phyloP scores from a whole-genome alignment of 2,329 filamentous ascomycete species.

The Microthyrium microscopicum region DNA sequence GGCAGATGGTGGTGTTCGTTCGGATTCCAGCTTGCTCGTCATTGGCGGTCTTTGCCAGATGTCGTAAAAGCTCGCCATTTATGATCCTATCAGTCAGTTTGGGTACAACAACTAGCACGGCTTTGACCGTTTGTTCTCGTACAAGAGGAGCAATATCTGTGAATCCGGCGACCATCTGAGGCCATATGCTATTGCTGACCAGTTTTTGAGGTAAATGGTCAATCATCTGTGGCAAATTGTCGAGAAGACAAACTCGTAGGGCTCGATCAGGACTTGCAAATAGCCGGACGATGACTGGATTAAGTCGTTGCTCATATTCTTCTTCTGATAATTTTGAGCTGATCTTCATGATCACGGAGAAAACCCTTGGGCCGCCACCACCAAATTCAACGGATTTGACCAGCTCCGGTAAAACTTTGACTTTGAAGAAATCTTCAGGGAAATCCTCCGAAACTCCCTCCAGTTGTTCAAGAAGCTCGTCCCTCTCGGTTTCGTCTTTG shows the following conservation, averaged over 20 bases:
- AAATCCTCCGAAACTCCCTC: slow-evolving; percentile 84
- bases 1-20: slow-evolving; percentile 93
- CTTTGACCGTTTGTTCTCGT: slow-evolving; percentile 89
- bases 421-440: slow-evolving; percentile 93
- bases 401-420: slow-evolving; percentile 87
- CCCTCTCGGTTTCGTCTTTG: slow-evolving; percentile 69
- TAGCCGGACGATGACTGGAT: slow-evolving; percentile 69
- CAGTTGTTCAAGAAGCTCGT: slow-evolving; percentile 68
- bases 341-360: slow-evolving; percentile 80
- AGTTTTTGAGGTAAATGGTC: slow-evolving; percentile 74
- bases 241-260: slow-evolving; percentile 76
- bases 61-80: slow-evolving; percentile 80
- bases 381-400: slow-evolving; percentile 99
- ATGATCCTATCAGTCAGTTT: slow-evolving; percentile 87
- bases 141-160: slow-evolving; percentile 82
- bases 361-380: slow-evolving; percentile 82
- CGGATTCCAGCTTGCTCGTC: slow-evolving; percentile 94
- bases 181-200: slow-evolving; percentile 94
- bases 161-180: slow-evolving; percentile 86
- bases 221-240: slow-evolving; percentile 81
- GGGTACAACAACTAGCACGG: slow-evolving; percentile 67
- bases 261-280: slow-evolving; percentile 87
- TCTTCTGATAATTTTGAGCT: slow-evolving; percentile 72
- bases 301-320: slow-evolving; percentile 73
- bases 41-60: slow-evolving; percentile 89